Evolutionary conservation across 176 grass and related monocot species (phyloP), one percentile per base, ranked within the genome.

Genomic region (Miscanthus lutarioriparius): DNA sequence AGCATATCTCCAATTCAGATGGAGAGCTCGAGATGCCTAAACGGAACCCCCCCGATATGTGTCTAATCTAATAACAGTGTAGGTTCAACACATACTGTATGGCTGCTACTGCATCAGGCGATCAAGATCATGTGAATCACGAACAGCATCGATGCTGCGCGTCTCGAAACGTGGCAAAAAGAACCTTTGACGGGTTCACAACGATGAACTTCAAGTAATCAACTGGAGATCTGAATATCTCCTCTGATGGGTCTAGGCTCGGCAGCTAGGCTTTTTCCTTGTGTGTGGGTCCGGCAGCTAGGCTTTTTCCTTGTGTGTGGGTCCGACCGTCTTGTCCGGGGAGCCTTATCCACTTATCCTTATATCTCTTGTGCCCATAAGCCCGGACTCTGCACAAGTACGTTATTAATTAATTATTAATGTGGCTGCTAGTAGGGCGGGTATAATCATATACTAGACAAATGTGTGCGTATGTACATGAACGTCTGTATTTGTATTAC

Each of bases 321-420:
- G 80, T 82, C 72, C 48, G 28, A 64, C 48, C 72, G 30, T n/a
- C 48, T 12, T 30, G 62, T 80, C 38, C 10, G 16, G 11, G 48
- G 62, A 27, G 3, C 45, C 70, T 89, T 84, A 89, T 89, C 76
- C 28, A 17, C 11, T 75, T 85, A 80, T 76, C 76, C 62, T 3
- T 7, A 14, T 30, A 70, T 76, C 8, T 70, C 3, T 41, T 32
- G 13, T 32, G 77, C 77, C 70, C 70, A 79, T 69, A 48, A 27
- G 28, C 22, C 4, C 44, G 13, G 67, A 80, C 67, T 9, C 9
- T 25, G 13, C 7, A 10, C 40, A 47, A 2, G 48, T 19, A 51
- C 48, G 2, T 44, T 13, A 1, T 35, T 35, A 33, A 67, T 35
- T 49, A 65, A 49, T 16, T 37, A 23, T n/a, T 37, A 23, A 10